phyloP scores from a whole-genome alignment of 1,284 basidiomycete genomes.

The Pascua sp. region DNA sequence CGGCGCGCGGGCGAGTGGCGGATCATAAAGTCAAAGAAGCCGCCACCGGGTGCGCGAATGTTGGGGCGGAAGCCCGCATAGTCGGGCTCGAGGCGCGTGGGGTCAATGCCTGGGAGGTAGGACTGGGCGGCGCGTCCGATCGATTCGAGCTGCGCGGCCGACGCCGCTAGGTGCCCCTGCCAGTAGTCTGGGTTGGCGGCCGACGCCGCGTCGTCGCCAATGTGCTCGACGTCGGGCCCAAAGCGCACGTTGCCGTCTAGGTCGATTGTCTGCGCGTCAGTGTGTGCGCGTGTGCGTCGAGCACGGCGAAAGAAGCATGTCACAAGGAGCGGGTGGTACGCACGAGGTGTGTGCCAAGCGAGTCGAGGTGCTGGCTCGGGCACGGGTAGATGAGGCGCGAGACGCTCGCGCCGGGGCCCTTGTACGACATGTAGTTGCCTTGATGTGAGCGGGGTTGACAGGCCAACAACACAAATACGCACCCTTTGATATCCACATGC shows the following conservation, averaged over 20 bases:
- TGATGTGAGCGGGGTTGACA: slow-evolving; percentile 16
- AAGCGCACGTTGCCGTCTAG: slow-evolving; percentile 83
- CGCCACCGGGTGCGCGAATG: slow-evolving; percentile 65
- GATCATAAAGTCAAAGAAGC: slow-evolving; percentile 77
- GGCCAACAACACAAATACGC: slow-evolving; percentile 14
- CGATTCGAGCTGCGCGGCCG: slow-evolving; percentile 60
- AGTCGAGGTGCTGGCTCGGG: slow-evolving; percentile 61
- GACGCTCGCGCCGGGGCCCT: slow-evolving; percentile 68
- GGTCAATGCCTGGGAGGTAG: slow-evolving; percentile 70
- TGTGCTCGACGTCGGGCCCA: slow-evolving; percentile 89
- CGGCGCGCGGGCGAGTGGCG: slow-evolving; percentile 33
- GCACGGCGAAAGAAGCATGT: background rate
- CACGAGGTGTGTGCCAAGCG: slow-evolving; percentile 77
- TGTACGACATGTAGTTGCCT: slow-evolving; percentile 80
- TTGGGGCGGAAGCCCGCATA: slow-evolving; percentile 93
- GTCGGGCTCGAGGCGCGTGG: slow-evolving; percentile 71
- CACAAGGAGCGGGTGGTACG: slow-evolving; percentile 6
- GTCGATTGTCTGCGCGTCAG: slow-evolving; percentile 63
- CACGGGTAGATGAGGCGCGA: slow-evolving; percentile 83
- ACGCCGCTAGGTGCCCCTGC: slow-evolving; percentile 65
- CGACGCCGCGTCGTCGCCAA: slow-evolving; percentile 57
- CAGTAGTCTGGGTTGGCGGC: slow-evolving; percentile 68
- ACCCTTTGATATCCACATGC: slow-evolving; percentile 70
- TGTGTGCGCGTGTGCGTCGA: too few relatives aligned
- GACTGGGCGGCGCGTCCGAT: slow-evolving; percentile 60